A percentile compares a stretch with the other conserved stretches of the same genome.
Conservation (phyloP, 1,284 basidiomycete genomes). For the Ganoderma resinaceum region DNA sequence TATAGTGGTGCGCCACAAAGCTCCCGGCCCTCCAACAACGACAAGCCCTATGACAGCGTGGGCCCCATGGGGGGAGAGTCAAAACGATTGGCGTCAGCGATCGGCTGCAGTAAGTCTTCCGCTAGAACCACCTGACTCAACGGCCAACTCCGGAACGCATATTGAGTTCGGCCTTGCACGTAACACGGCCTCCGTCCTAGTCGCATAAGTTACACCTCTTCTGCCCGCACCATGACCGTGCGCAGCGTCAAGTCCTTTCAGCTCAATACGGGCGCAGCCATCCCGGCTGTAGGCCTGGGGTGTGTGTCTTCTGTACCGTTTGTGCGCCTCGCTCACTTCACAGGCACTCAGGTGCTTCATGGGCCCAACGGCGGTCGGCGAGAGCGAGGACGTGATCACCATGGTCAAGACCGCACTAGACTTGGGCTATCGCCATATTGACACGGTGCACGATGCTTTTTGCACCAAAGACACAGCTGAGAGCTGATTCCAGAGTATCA, state of each 20-base stretch:
- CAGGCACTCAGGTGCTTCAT: conserved; percentile 32
- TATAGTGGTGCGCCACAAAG: background rate
- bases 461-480: background rate
- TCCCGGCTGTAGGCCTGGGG: conserved; percentile 36
- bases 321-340: background rate
- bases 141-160: background rate
- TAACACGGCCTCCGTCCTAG: background rate
- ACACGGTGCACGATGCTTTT: conserved; percentile 4
- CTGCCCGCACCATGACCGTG: background rate
- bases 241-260: conserved; percentile 17
- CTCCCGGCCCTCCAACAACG: background rate
- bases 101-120: background rate
- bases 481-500: conserved; percentile 29
- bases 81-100: background rate
- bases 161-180: background rate
- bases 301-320: background rate
- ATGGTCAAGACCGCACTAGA: conserved; percentile 36
- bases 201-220: background rate
- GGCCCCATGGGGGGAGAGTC: background rate
- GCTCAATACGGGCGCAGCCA: conserved; percentile 36
- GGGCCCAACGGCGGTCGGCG: conserved; percentile 28
- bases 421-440: conserved; percentile 25
- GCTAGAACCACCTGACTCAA: background rate
- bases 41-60: background rate
- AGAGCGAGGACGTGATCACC: conserved; percentile 28